phyloP scores from a whole-genome alignment of 2,329 filamentous ascomycete species.

The Tolypocladium amazonense region DNA sequence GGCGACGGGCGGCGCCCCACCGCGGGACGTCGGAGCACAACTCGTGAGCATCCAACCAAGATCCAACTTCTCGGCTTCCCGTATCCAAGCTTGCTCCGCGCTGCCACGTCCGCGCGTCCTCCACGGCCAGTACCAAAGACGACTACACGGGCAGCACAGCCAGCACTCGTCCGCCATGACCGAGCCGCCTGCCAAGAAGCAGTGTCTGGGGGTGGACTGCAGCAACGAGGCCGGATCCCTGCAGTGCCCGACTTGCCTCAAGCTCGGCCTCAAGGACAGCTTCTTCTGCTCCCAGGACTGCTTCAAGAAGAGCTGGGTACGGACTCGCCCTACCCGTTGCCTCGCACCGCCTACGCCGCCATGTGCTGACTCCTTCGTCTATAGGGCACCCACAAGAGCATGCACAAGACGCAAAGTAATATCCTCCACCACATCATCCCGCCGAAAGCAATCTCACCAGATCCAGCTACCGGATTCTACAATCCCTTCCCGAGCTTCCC shows the following conservation, averaged over 20 bases:
- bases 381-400: conserved; percentile 67
- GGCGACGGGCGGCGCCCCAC: background rate
- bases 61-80: background rate
- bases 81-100: background rate
- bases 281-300: conserved; percentile 98
- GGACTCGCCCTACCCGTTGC: conserved; percentile 12
- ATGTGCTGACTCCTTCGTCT: conserved; percentile 7
- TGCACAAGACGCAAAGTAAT: conserved; percentile 63
- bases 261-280: conserved; percentile 76
- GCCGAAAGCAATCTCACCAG: conserved; percentile 78
- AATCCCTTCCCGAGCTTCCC: conserved; percentile 87
- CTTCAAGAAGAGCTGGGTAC: conserved; percentile 98
- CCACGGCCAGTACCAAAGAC: background rate
- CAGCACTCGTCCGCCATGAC: conserved; percentile 25
- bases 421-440: conserved; percentile 63
- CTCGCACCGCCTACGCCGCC: background rate
- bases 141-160: background rate
- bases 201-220: conserved; percentile 77
- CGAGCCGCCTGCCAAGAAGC: conserved; percentile 46
- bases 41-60: background rate
- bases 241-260: conserved; percentile 92
- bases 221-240: conserved; percentile 74
- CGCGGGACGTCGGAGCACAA: background rate
- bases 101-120: background rate
- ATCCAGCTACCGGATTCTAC: conserved; percentile 79